These are phyloP conservation scores for Neoboletus brunneissimus DNA, from an alignment of 768 basidiomycete species.

Conservation along the genomic window DNA sequence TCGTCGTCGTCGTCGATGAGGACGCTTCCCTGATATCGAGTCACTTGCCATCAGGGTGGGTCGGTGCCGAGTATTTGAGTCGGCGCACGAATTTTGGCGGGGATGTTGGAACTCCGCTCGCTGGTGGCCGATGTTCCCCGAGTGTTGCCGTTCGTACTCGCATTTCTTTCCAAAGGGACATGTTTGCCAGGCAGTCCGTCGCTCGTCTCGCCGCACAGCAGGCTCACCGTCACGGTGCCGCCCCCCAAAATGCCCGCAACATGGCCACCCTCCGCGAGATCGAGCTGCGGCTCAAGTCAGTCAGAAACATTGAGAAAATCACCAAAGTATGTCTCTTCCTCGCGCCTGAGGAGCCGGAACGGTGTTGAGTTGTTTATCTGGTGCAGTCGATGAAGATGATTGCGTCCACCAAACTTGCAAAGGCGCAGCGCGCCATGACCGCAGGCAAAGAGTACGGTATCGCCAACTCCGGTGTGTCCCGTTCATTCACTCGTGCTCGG, in stretches of 20 bases:
- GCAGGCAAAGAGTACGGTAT: slow-evolving; percentile 90
- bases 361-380: slow-evolving; percentile 3
- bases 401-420: slow-evolving; percentile 93
- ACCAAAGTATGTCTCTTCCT: slow-evolving; percentile 68
- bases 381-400: slow-evolving; percentile 97
- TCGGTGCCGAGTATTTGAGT: slow-evolving; percentile 27
- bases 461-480: slow-evolving; percentile 74
- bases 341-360: neutral
- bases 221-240: slow-evolving; percentile 36
- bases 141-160: neutral
- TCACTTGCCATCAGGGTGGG: slow-evolving; percentile 3
- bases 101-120: slow-evolving; percentile 19
- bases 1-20: slow-evolving; percentile 21
- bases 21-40: slow-evolving; percentile 10
- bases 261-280: slow-evolving; percentile 99
- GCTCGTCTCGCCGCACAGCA: slow-evolving; percentile 43
- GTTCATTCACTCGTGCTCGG: neutral
- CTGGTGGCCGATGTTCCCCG: slow-evolving; percentile 42
- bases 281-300: slow-evolving; percentile 93
- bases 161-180: slow-evolving; percentile 23
- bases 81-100: slow-evolving; percentile 24
- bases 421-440: slow-evolving; percentile 92
- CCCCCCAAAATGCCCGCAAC: slow-evolving; percentile 60
- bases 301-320: slow-evolving; percentile 99
- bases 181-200: slow-evolving; percentile 52